Evolutionary conservation across 2,329 filamentous ascomycete species (phyloP).

Genomic region (Nemania serpens): DNA sequence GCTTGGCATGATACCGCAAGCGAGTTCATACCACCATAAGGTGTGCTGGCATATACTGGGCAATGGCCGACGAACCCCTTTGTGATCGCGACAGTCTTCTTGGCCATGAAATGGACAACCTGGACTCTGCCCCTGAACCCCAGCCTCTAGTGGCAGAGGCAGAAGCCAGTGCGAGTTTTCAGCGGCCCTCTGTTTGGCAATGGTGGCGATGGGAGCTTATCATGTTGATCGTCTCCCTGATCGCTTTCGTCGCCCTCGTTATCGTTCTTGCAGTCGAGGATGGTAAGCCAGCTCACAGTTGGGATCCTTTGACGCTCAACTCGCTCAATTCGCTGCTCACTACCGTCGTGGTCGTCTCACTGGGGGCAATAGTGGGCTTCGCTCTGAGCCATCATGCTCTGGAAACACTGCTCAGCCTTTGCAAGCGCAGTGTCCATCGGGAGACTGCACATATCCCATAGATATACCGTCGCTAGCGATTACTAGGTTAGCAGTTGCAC

Average conservation of each 20-base stretch:
- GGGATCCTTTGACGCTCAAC: background rate
- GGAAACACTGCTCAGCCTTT: background rate
- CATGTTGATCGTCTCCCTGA: background rate
- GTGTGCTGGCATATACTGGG: background rate
- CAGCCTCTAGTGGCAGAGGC: background rate
- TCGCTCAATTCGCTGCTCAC: slow-evolving; percentile 1
- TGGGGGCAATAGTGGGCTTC: background rate
- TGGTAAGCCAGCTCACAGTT: background rate
- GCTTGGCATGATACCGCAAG: background rate
- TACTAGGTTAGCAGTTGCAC: background rate
- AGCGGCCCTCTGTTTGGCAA: background rate
- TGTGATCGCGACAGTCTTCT: slow-evolving; percentile 1
- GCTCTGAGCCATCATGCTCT: background rate
- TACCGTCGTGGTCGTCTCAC: background rate
- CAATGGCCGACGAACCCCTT: background rate
- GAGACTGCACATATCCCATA: background rate
- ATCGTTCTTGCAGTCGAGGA: background rate
- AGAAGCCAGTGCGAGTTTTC: background rate
- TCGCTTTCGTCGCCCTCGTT: slow-evolving; percentile 2
- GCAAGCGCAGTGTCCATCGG: background rate
- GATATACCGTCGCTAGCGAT: background rate
- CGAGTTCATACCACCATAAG: background rate
- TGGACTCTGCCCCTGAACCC: background rate
- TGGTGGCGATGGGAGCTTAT: background rate
- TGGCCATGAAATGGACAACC: background rate